Evolutionary conservation across 2,329 filamentous ascomycete genomes (phyloP).

Genomic region (Beauveria brongniartii): DNA sequence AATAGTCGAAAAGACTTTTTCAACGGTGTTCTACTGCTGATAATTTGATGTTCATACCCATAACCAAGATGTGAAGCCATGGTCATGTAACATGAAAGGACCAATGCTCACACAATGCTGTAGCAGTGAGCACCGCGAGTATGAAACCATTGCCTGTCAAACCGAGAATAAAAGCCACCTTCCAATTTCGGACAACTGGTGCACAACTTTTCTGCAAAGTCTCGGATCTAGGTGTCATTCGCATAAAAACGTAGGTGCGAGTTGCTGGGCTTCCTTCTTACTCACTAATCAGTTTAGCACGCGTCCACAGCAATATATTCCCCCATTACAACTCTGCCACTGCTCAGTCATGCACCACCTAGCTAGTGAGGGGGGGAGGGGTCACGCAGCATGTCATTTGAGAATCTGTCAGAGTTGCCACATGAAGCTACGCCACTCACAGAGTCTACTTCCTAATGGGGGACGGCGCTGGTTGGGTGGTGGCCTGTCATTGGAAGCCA

Average conservation of each 20-base stretch:
- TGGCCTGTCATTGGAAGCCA: neutral
- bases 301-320: conserved; percentile 4
- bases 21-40: too few relatives aligned
- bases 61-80: neutral
- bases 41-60: neutral
- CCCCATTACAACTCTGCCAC: neutral
- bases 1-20: neutral
- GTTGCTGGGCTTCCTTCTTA: neutral
- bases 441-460: conserved; percentile 3
- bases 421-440: neutral
- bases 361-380: neutral
- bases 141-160: neutral
- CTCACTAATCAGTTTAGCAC: neutral
- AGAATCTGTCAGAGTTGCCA: neutral
- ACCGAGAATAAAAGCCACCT: conserved; percentile 1
- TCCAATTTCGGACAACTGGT: neutral
- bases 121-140: neutral
- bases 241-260: neutral
- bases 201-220: neutral
- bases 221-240: neutral
- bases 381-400: neutral
- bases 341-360: neutral
- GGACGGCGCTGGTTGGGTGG: neutral
- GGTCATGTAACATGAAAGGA: conserved; percentile 1
- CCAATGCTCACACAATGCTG: neutral